These are phyloP conservation scores for Pyrenophora graminea DNA, from an alignment of 2,329 filamentous ascomycete genomes.

Conservation along the genomic window DNA sequence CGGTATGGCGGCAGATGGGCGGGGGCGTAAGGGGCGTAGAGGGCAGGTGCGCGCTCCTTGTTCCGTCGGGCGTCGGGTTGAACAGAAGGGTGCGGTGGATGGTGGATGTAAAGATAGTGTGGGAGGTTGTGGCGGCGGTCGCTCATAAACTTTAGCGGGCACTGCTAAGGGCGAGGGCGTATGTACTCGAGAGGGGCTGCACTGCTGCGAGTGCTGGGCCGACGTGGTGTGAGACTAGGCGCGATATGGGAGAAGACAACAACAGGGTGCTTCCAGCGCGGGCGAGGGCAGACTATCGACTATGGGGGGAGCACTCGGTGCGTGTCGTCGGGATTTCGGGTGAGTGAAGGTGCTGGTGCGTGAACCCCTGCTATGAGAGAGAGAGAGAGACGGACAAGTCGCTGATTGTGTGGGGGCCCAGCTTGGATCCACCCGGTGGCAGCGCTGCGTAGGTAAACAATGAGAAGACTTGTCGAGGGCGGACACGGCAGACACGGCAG, in stretches of 20 bases:
- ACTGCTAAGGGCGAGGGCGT: conserved; percentile 14
- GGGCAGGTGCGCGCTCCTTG: conserved; percentile 17
- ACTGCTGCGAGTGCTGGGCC: conserved; percentile 1
- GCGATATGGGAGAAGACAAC: neutral
- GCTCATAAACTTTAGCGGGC: conserved; percentile 29
- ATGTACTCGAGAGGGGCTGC: conserved; percentile 19
- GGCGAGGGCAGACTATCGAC: neutral
- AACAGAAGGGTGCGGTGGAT: conserved; percentile 21
- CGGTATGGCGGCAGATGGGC: conserved; percentile 11
- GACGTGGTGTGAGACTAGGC: no score
- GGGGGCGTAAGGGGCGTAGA: conserved; percentile 12
- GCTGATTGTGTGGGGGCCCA: conserved; percentile 16
- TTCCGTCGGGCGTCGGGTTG: conserved; percentile 17
- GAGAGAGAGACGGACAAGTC: conserved; percentile 18
- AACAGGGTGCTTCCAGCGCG: conserved; percentile 10
- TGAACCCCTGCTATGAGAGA: conserved; percentile 29
- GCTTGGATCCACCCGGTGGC: conserved; percentile 12
- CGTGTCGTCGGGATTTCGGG: conserved; percentile 16
- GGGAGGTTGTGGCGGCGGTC: conserved; percentile 29
- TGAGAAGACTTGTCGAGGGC: neutral
- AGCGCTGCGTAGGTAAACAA: conserved; percentile 5
- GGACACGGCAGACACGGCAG: conserved; percentile 6
- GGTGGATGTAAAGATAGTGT: conserved; percentile 30
- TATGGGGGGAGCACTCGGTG: neutral
- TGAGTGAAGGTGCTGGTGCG: conserved; percentile 11